Evolutionary conservation across 2,329 filamentous ascomycete species (phyloP).

Genomic region (Chaetomium strumarium): DNA sequence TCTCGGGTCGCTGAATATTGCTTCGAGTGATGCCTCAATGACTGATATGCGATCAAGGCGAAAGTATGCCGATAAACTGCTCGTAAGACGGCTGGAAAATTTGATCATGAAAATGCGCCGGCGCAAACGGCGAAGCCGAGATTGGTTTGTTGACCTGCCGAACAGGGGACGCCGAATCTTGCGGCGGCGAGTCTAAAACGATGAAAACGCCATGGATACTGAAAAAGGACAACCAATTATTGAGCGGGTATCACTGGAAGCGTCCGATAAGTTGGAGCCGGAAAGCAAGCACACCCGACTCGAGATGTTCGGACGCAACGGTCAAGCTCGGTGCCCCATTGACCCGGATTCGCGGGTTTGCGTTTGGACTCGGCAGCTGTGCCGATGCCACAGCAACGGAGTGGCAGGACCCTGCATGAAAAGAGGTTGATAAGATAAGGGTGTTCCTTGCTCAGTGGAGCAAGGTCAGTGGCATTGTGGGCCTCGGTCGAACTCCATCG

Average conservation of each 20-base stretch:
- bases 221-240: neutral
- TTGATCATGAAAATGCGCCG: neutral
- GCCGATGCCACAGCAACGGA: conserved; percentile 22
- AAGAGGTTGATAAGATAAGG: conserved; percentile 1
- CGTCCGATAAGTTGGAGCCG: neutral
- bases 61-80: no score
- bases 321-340: neutral
- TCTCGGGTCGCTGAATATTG: no score
- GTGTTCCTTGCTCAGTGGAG: neutral
- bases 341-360: conserved; percentile 10
- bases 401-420: conserved; percentile 10
- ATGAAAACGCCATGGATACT: neutral
- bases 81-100: neutral
- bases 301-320: neutral
- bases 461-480: no score
- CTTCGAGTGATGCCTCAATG: no score
- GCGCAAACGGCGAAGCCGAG: conserved; percentile 3
- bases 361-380: conserved; percentile 1
- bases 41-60: no score
- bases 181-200: neutral
- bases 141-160: neutral
- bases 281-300: neutral
- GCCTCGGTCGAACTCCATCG: neutral
- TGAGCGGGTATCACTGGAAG: neutral
- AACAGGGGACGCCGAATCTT: neutral